Percentiles rank a stretch among this genome's conserved stretches.
Evolutionary conservation across 805 yeast genomes (phyloP).

Genomic region (Jamesozyma lodderae): DNA sequence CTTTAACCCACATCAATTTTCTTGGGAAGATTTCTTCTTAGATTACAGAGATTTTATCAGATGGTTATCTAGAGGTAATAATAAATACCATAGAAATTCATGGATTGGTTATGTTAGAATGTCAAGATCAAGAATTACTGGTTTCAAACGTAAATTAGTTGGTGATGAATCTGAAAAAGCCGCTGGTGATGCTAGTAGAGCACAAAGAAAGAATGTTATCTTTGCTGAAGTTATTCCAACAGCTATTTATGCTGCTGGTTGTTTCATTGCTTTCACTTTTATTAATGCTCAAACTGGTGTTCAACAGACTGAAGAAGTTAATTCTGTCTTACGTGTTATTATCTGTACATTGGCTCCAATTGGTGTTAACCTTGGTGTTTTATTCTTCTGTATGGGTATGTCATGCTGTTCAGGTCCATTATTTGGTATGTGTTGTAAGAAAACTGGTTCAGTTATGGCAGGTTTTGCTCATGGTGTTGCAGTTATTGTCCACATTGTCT

Average conservation of each 20-base stretch:
- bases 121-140: slow-evolving; percentile 77
- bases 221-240: slow-evolving; percentile 67
- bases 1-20: slow-evolving; percentile 96
- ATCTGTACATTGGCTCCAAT: slow-evolving; percentile 87
- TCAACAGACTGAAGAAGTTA: slow-evolving; percentile 42
- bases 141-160: slow-evolving; percentile 65
- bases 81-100: slow-evolving; percentile 80
- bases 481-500: slow-evolving; percentile 74
- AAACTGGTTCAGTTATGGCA: slow-evolving; percentile 91
- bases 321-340: slow-evolving; percentile 62
- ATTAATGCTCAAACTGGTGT: slow-evolving; percentile 87
- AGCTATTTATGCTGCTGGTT: slow-evolving; percentile 65
- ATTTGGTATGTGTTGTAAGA: slow-evolving; percentile 89
- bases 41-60: slow-evolving; percentile 91
- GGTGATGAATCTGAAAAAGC: slow-evolving; percentile 75
- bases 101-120: slow-evolving; percentile 81
- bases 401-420: slow-evolving; percentile 98
- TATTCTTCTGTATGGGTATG: slow-evolving; percentile 65
- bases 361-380: slow-evolving; percentile 78
- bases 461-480: slow-evolving; percentile 94
- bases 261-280: slow-evolving; percentile 70
- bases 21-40: slow-evolving; percentile 91
- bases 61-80: slow-evolving; percentile 88
- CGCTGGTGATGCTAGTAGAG: slow-evolving; percentile 78
- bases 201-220: slow-evolving; percentile 66